Evolutionary conservation across 768 basidiomycete species (phyloP), one percentile per base, ranked within the genome.

Genomic region (Boletus edulis): DNA sequence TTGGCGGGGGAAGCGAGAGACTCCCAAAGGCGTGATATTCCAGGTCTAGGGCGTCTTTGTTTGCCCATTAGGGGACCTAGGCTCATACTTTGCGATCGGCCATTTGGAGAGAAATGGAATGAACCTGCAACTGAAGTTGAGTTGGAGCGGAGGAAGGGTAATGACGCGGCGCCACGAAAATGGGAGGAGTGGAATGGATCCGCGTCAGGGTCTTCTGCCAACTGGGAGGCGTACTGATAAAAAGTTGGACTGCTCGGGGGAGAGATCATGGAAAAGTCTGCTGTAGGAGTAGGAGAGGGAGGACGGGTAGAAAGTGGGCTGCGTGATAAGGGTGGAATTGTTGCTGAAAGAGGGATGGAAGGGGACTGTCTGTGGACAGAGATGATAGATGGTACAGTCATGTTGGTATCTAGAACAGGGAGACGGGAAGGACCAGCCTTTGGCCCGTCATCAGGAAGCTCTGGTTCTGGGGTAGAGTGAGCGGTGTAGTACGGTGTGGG

Each of bases 181-280:
- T 60, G 56, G 38, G 60, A 39, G 56, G 65, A 59, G 55, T 64
- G 63, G 62, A 69, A 49, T 49, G 68, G 54, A 44, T 65, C 58
- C 14, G 43, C 35, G 12, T 62, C 60, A 11, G 51, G 39, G 27
- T 58, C 58, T 20, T 61, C 61, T 8, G 50, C 55, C 14, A 67
- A 65, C 27, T 63, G 64, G 41, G 71, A 71, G n/a, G 65, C 46
- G 40, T 67, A 67, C 43, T 74, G 71, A 31, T 70, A 61, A 17
- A 68, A 65, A 0, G 73, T 65, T 24, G 72, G 72, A 17, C 67
- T 67, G 43, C 67, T 73, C 17, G 75, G 77, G 51, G 75, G 76
- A 20, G 72, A 76, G 46, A 80, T 71, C 50, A 80, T 70, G 32
- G 78, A 80, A 49, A 75, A 80, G 53, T 80, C 79, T 17, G 75